A percentile compares a stretch with the other conserved stretches of the same genome.
Evolutionary conservation across 1,284 basidiomycete genomes (phyloP).

Genomic region (Rhodotorula sp.): DNA sequence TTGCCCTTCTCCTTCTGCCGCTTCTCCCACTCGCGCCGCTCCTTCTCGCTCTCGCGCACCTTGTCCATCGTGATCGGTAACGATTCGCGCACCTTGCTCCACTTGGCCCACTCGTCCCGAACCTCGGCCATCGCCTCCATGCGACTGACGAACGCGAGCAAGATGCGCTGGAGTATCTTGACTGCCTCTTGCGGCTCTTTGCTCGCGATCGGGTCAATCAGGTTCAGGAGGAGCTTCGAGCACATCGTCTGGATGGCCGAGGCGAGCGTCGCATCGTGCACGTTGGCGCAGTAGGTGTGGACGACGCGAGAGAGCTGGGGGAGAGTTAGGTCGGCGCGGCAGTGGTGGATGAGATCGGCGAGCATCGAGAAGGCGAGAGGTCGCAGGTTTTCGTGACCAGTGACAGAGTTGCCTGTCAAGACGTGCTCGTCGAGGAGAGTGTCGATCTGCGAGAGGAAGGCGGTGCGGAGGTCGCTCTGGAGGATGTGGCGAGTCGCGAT

Average conservation of each 20-base stretch:
- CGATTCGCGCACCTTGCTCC: constrained; percentile 34
- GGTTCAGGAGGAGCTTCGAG: constrained; percentile 87
- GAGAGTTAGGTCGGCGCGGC: constrained; percentile 77
- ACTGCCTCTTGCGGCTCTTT: constrained; percentile 67
- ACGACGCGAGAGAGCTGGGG: constrained; percentile 78
- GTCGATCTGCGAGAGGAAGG: constrained; percentile 80
- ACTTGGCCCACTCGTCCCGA: constrained; percentile 44
- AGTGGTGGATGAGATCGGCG: constrained; percentile 90
- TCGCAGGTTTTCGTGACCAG: constrained; percentile 79
- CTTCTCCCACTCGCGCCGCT: constrained; percentile 28
- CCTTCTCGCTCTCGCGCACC: constrained; percentile 48
- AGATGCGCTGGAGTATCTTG: constrained; percentile 67
- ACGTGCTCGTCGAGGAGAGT: constrained; percentile 88
- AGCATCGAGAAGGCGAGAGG: constrained; percentile 83
- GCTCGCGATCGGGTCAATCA: constrained; percentile 76
- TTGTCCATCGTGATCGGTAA: constrained; percentile 57
- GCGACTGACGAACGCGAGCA: constrained; percentile 83
- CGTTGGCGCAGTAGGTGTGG: constrained; percentile 78
- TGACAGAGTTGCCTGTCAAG: constrained; percentile 77
- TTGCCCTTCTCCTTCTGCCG: constrained; percentile 47
- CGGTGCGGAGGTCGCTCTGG: constrained; percentile 73
- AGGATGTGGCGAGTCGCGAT: constrained; percentile 91
- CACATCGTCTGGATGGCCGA: constrained; percentile 86
- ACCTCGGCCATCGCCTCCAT: constrained; percentile 68
- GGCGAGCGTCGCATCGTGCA: constrained; percentile 84